Base-by-base conservation (phyloP, 192 early-diverging fungal genomes). In the Podila epigama region DNA sequence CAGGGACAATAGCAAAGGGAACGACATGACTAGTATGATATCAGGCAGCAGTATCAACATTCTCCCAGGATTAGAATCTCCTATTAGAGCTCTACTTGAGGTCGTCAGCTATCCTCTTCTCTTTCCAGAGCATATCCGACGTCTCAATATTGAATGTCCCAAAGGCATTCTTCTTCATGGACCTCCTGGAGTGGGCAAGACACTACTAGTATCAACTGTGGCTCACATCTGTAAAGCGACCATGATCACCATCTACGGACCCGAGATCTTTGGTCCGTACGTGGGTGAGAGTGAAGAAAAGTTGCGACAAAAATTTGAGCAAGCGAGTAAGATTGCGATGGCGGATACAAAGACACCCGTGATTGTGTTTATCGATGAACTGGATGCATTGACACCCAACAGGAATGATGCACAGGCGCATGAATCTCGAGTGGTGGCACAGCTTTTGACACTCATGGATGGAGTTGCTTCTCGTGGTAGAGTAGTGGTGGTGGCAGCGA, bases 311-410 rank as follows among this genome's bases (percentile, higher is more conserved):
- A 87, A 84, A 56, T 98, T 98, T 66, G 68, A 68, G 2, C 86
- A 91, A 60, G 96, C 96, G 7, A 81, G 85, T 27, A 55, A 61
- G 0, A 32, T 79, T 13, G 81, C 85, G 9, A 27, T 67, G 5
- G 54, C 63, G 1, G 60, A 75, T 5, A 52, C 52, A 5, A 40
- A 64, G 32, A 33, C 58, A 16, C 84, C 93, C 0, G 88, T 90
- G 53, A 93, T 99, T 35, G 68, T 99, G 25, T 99, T 99, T 81
- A 98, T 99, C 58, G 97, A 99, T 79, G 97, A 99, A 70, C 88
- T 99, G 42, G 94, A 96, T 82, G 86, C 92, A 9, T 68, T 96
- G 25, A 87, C 92, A 3, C 92, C 94, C 16, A 83, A 85, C 36
- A 69, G 94, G 48, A 75, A 82, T 35, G 75, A 85, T 29, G 67